phyloP scores from a whole-genome alignment of 495 filamentous ascomycete species.

The Penicillium angulare region DNA sequence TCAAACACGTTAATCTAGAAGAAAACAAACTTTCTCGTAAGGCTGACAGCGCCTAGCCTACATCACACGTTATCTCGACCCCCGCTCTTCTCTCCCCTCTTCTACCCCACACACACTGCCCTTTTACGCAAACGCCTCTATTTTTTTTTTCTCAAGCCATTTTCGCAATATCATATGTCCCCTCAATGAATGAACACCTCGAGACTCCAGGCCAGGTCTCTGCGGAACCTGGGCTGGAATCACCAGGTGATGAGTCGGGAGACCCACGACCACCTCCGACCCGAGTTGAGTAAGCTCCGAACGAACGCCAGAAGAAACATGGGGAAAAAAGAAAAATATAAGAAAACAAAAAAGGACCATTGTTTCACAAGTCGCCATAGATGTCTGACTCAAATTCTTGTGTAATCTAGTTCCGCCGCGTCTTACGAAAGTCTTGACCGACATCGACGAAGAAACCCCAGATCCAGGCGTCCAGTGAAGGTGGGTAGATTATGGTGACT shows the following conservation, averaged over 20 bases:
- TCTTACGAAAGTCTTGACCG: slow-evolving; percentile 67
- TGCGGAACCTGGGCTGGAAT: slow-evolving; percentile 7
- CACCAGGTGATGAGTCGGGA: neutral
- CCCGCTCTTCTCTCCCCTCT: slow-evolving; percentile 17
- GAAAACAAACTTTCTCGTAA: slow-evolving; percentile 19
- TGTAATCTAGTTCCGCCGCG: slow-evolving; percentile 40
- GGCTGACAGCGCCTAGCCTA: slow-evolving; percentile 18
- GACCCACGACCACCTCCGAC: slow-evolving; percentile 10
- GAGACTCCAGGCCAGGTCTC: slow-evolving; percentile 16
- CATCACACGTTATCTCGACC: slow-evolving; percentile 20
- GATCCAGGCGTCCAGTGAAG: slow-evolving; percentile 70
- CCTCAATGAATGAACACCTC: slow-evolving; percentile 19
- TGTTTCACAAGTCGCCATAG: neutral
- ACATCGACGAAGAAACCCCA: slow-evolving; percentile 72
- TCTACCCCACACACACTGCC: slow-evolving; percentile 25
- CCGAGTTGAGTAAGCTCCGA: slow-evolving; percentile 17
- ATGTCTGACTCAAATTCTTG: neutral
- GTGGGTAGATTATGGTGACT: slow-evolving; percentile 31
- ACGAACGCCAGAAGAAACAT: neutral
- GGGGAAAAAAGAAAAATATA: no score
- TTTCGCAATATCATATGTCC: neutral
- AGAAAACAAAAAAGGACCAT: neutral
- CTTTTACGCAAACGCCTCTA: neutral
- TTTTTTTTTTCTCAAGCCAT: neutral
- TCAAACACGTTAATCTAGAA: neutral